Percentiles rank a stretch among this genome's conserved stretches.
Evolutionary conservation across 768 basidiomycete species (phyloP).

Genomic region (Macrocybe gigantea): DNA sequence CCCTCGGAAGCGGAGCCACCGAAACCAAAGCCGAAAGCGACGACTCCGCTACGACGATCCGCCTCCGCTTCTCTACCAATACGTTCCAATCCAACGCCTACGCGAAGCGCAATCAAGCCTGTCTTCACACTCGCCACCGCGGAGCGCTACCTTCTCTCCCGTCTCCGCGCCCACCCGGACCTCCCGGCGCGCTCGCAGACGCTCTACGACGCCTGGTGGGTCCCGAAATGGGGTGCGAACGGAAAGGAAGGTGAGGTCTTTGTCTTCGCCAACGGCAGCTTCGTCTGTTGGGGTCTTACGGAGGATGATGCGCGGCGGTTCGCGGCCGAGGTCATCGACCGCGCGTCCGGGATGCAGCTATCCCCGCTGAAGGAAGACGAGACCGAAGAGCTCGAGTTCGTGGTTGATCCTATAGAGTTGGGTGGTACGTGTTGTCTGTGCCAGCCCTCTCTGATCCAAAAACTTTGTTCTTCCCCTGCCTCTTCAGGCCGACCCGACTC

Average conservation of each 20-base stretch:
- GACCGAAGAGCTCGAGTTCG: conserved; percentile 90
- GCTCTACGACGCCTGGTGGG: conserved; percentile 77
- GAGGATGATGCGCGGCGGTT: conserved; percentile 73
- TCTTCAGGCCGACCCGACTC: conserved; percentile 68
- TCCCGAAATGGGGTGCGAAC: conserved; percentile 58
- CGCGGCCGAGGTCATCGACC: conserved; percentile 52
- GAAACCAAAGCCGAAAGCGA: conserved; percentile 75
- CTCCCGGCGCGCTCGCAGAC: conserved; percentile 51
- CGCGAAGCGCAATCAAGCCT: conserved; percentile 70
- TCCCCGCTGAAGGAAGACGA: conserved; percentile 63
- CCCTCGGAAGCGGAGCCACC: conserved; percentile 13
- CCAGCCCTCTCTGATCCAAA: conserved; percentile 8
- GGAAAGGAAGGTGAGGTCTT: conserved; percentile 76
- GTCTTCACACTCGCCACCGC: conserved; percentile 86
- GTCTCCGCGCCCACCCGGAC: conserved; percentile 44
- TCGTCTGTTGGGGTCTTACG: conserved; percentile 86
- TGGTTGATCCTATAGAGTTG: conserved; percentile 86
- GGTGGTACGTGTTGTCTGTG: conserved; percentile 24
- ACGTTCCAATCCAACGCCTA: conserved; percentile 81
- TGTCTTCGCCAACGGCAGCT: conserved; percentile 82
- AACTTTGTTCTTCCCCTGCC: conserved; percentile 5
- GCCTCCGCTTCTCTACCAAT: conserved; percentile 85
- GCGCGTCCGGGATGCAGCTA: conserved; percentile 52
- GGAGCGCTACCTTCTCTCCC: conserved; percentile 70
- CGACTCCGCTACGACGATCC: conserved; percentile 74